phyloP scores from a whole-genome alignment of 768 basidiomycete species.

The Lanmaoa pseudosensibilis region DNA sequence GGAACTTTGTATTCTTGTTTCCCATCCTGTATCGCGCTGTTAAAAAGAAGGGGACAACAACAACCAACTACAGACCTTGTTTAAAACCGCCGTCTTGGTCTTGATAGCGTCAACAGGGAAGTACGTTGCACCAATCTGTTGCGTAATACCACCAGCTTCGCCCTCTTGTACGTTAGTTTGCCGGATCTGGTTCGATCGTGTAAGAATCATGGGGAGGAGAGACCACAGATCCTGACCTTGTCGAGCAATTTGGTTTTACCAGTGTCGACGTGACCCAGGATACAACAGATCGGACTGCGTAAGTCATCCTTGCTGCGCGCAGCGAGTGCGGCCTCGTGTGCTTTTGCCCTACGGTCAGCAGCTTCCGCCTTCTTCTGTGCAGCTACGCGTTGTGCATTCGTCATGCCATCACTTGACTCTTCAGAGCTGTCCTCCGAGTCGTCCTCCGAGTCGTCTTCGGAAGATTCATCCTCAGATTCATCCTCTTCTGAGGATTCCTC shows the following conservation, averaged over 20 bases:
- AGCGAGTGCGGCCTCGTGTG: conserved; percentile 82
- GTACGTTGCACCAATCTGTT: conserved; percentile 99
- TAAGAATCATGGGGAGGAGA: conserved; percentile 3
- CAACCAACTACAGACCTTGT: conserved; percentile 53
- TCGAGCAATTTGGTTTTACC: conserved; percentile 98
- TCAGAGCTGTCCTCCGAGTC: conserved; percentile 43
- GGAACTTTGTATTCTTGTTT: conserved; percentile 94
- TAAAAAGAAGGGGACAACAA: conserved; percentile 5
- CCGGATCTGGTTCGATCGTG: conserved; percentile 66
- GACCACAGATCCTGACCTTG: conserved; percentile 56
- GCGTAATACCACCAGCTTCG: conserved; percentile 99
- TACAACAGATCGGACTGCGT: conserved; percentile 97
- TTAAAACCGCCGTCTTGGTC: conserved; percentile 91
- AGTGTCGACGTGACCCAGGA: conserved; percentile 98
- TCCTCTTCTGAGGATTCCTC: conserved; percentile 34
- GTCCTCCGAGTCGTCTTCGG: conserved; percentile 50
- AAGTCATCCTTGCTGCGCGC: conserved; percentile 86
- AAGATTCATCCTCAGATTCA: conserved; percentile 43
- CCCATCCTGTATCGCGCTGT: conserved; percentile 53
- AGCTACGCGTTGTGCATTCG: conserved; percentile 62
- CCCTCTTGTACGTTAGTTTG: conserved; percentile 99
- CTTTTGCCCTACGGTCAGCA: conserved; percentile 74
- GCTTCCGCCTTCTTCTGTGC: conserved; percentile 81
- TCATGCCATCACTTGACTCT: conserved; percentile 64
- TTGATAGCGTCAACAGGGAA: conserved; percentile 96